These are phyloP conservation scores for Neurospora discreta DNA, from an alignment of 495 filamentous ascomycete genomes.

Conservation along the genomic window DNA sequence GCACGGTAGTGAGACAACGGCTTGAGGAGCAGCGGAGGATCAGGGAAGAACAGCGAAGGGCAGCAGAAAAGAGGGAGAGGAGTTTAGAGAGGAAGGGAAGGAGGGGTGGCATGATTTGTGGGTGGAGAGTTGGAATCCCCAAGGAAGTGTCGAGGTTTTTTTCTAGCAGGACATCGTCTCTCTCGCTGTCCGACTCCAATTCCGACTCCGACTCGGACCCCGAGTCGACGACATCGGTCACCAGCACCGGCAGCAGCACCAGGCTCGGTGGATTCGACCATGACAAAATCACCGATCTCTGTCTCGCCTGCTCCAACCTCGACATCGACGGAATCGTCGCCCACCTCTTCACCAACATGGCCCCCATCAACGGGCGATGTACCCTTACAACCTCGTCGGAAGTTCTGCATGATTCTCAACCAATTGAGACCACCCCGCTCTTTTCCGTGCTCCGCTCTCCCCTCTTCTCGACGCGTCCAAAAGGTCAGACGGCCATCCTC, in stretches of 20 bases:
- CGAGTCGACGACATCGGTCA: background rate
- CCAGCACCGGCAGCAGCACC: background rate
- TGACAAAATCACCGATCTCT: slow-evolving; percentile 7
- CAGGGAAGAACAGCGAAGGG: background rate
- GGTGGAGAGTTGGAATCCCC: background rate
- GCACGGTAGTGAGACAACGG: background rate
- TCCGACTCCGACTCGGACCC: background rate
- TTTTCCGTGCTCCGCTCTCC: background rate
- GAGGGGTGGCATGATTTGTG: background rate
- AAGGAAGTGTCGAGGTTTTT: background rate
- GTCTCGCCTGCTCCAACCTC: slow-evolving; percentile 10
- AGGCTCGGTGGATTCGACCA: background rate
- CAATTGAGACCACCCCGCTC: background rate
- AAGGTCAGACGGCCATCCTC: slow-evolving; percentile 10
- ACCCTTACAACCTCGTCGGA: background rate
- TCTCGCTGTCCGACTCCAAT: background rate
- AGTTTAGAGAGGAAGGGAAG: background rate
- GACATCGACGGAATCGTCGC: slow-evolving; percentile 8
- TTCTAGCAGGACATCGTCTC: no score
- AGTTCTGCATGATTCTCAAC: background rate
- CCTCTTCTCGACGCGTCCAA: background rate
- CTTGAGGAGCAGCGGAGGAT: background rate
- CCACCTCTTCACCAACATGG: slow-evolving; percentile 3
- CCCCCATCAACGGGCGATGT: slow-evolving; percentile 2
- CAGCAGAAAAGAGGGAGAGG: background rate